Base-by-base conservation (phyloP, 345 rosid species). In the Physaria fendleri region DNA sequence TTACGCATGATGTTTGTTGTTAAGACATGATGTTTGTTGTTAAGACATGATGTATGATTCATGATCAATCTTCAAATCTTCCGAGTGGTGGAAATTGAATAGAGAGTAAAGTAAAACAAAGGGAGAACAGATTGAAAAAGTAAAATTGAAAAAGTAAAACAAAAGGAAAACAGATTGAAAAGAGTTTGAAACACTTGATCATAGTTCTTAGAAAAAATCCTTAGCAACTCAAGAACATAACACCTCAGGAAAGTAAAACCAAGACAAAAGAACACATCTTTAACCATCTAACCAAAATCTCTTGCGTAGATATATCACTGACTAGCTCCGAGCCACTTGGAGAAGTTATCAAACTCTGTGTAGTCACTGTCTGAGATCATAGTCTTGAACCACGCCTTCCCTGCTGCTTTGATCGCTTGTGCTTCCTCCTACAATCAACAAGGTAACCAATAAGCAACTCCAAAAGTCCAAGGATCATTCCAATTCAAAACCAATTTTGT, bases 351-450 rank as follows among this genome's bases (percentile, higher is more conserved):
- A 6, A 88, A 88, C 72, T 86, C 93, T 0, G 95, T 82, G 79
- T 85, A 93, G 50, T 93, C 99, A 32, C 87, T 76, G 76, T 93
- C 99, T 0, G 97, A 89, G 13, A 89, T 85, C 99, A 93, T 93
- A 0, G 97, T 89, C 54, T 81, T 63, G 60, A 86, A 89, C 97
- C 97, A 93, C 3, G 97, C 89, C 74, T 89, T 89, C 3, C 99
- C 97, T 2, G 97, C 97, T 7, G 89, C 78, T 80, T 57, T 87
- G 43, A 83, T 62, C 0, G 90, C 84, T 17, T 74, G 44, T 5
- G 89, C 87, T 57, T 89, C 95, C 85, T 93, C 99, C 99, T 93
- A 68, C 2, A 16, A 44, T 21, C 30, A 28, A 32, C 15, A 49
- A n/a, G n/a, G n/a, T n/a, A n/a, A n/a, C n/a, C 2, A 16, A 44